Evolutionary conservation across 768 basidiomycete genomes (phyloP).

Genomic region (Dioszegia hungarica): DNA sequence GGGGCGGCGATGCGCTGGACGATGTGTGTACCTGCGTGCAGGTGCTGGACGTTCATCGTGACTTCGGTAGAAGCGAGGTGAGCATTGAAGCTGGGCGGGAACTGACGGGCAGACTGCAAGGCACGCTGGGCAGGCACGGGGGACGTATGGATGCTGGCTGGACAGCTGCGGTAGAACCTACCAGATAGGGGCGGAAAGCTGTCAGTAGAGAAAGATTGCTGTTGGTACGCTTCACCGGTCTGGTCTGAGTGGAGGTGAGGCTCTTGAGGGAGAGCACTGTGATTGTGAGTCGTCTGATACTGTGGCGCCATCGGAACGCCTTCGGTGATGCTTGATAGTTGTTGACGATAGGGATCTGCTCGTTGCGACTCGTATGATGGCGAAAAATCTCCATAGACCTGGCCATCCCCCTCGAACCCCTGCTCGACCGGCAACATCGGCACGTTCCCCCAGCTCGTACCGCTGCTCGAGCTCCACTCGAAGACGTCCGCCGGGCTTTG

Average conservation of each 20-base stretch:
- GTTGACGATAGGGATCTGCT: background rate
- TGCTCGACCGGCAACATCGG: background rate
- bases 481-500: too few relatives aligned
- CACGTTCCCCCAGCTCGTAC: background rate
- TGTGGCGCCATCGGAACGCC: background rate
- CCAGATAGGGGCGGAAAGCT: background rate
- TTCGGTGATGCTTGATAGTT: background rate
- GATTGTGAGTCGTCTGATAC: background rate
- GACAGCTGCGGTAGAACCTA: constrained; percentile 8
- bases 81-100: background rate
- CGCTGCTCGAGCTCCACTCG: background rate
- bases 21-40: background rate
- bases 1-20: constrained; percentile 16
- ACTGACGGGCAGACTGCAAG: background rate
- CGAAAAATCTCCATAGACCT: background rate
- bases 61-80: background rate
- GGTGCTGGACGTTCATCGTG: background rate
- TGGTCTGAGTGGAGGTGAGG: background rate
- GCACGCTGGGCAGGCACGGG: background rate
- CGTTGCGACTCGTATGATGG: background rate
- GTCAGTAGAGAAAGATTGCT: background rate
- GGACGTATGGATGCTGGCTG: constrained; percentile 13
- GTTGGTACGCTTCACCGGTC: background rate
- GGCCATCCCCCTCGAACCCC: background rate
- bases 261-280: background rate